phyloP scores from a whole-genome alignment of 148 eudicot species.

The Cornus controversa region DNA sequence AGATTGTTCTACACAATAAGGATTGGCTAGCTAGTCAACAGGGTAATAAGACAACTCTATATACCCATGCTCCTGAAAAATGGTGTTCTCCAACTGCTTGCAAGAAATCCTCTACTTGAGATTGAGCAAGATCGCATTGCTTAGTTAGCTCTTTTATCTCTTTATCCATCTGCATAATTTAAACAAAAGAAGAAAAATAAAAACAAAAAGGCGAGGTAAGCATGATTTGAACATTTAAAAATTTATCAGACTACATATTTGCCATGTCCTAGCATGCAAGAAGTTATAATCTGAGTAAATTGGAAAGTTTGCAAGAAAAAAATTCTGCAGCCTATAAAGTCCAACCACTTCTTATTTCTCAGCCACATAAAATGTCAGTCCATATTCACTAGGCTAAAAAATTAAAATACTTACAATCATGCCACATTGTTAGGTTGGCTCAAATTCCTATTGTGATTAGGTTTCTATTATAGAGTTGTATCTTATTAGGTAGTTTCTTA shows the following conservation, averaged over 20 bases:
- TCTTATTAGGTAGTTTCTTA: too few relatives aligned
- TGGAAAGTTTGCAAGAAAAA: too few relatives aligned
- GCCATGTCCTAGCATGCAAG: neutral
- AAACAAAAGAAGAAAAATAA: neutral
- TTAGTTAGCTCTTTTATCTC: constrained; percentile 76
- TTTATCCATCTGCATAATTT: constrained; percentile 66
- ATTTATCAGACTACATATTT: neutral
- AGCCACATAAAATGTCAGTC: too few relatives aligned
- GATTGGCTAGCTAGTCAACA: constrained; percentile 43
- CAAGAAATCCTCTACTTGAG: constrained; percentile 59
- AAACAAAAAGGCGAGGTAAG: neutral
- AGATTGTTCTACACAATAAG: constrained; percentile 27
- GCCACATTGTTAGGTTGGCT: too few relatives aligned
- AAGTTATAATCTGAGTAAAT: too few relatives aligned
- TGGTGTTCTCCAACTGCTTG: constrained; percentile 32
- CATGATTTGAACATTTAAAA: neutral
- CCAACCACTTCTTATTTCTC: too few relatives aligned
- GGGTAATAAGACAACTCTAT: constrained; percentile 2
- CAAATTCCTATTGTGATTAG: too few relatives aligned
- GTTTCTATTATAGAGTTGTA: too few relatives aligned
- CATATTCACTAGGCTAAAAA: too few relatives aligned
- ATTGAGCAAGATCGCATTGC: constrained; percentile 78
- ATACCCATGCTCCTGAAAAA: constrained; percentile 39
- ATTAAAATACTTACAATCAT: too few relatives aligned
- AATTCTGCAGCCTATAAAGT: too few relatives aligned